Base-by-base conservation (phyloP, 192 early-diverging fungal species). In the Piromyces finnis region DNA sequence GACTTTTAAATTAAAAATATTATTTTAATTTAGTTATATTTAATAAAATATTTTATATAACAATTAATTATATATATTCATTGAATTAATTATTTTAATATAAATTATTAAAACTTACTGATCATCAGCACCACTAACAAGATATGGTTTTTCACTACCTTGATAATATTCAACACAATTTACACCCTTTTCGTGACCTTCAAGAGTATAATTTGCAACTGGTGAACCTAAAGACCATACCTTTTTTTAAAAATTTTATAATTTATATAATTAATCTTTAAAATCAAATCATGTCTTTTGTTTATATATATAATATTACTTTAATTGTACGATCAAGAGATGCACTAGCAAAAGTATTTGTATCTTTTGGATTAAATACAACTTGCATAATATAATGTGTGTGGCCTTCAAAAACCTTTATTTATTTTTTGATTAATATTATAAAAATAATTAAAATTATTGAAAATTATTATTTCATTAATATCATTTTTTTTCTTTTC, bases 101-200 rank as follows among this genome's bases (percentile, higher is more conserved):
- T n/a, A n/a, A n/a, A n/a, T n/a, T n/a, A n/a, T n/a, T n/a, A 28
- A 26, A 14, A 81, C 85, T 41, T 85, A 90, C 87, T 94, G 92
- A 86, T 99, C 98, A 82, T 99, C 98, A 28, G 94, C 98, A 17
- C 94, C 96, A 59, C 93, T 94, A 51, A 98, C 92, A 35, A 99
- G 85, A 81, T 99, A 99, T 13, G 98, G 98, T 84, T 97, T 98
- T 84, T 99, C 98, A 51, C 93, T 94, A 29, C 96, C 98, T 82
- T 95, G 91, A 87, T 98, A 99, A 86, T 99, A 99, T 82, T 97
- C 98, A 28, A 99, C 94, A 83, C 91, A 93, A 85, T 99, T 99
- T 81, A 98, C 96, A 77, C 97, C 96, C 86, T 99, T 98, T 79
- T 94, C 89, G 81, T 99, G 98, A 29, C 96, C 98, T 82, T 97